These are phyloP conservation scores for Eustoma russellianum DNA, from an alignment of 257 asterid genomes.

Conservation along the genomic window DNA sequence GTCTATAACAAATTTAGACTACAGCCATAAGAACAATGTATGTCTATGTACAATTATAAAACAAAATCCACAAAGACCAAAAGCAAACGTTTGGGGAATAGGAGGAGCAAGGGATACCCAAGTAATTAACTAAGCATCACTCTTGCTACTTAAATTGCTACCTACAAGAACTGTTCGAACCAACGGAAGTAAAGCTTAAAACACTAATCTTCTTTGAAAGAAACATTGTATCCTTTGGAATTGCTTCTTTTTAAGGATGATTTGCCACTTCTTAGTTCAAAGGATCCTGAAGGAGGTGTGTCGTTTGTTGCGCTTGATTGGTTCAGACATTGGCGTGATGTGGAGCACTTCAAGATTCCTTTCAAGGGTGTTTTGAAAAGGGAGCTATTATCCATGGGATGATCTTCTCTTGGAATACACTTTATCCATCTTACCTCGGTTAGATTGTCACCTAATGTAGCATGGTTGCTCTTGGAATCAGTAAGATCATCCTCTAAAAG, in stretches of 20 bases:
- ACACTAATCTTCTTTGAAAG: conserved; percentile 23
- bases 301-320: not conserved
- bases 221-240: conserved; percentile 63
- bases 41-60: too few species aligned
- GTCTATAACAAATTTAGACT: too few species aligned
- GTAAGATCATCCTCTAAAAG: not conserved
- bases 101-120: too few species aligned
- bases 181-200: too few species aligned
- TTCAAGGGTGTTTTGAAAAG: conserved; percentile 26
- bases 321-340: conserved; percentile 4
- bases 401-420: conserved; percentile 7
- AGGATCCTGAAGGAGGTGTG: conserved; percentile 10
- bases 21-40: too few species aligned
- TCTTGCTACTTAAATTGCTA: too few species aligned
- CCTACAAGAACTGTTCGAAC: too few species aligned
- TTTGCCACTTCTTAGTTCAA: conserved; percentile 4
- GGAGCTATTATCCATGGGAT: conserved; percentile 9
- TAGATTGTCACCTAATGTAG: conserved; percentile 11
- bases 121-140: too few species aligned
- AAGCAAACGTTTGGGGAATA: too few species aligned
- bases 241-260: conserved; percentile 43
- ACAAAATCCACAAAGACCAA: too few species aligned
- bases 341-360: conserved; percentile 57
- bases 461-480: conserved; percentile 1
- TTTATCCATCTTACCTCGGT: conserved; percentile 1